A percentile compares a stretch with the other conserved stretches of the same genome.
phyloP scores from a whole-genome alignment of 495 filamentous ascomycete species.

The Articulospora tetracladia region DNA sequence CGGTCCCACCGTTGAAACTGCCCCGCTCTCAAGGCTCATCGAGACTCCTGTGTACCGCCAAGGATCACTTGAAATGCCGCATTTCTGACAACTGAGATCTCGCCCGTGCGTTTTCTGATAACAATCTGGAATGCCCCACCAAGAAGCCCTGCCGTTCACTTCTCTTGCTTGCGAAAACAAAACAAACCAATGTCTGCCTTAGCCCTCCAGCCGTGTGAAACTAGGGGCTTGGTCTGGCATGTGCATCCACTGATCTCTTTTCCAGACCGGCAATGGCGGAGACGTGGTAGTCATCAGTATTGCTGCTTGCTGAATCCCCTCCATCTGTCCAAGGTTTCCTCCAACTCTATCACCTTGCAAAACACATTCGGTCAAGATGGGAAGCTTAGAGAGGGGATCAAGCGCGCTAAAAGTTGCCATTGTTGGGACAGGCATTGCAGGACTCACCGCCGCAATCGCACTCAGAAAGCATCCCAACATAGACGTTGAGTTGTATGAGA shows the following conservation, averaged over 20 bases:
- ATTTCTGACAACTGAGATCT: background rate
- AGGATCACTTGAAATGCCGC: background rate
- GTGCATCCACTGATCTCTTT: background rate
- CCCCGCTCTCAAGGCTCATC: background rate
- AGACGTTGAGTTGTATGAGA: conserved; percentile 42
- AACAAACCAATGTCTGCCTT: background rate
- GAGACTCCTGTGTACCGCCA: background rate
- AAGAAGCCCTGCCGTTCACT: too few species aligned
- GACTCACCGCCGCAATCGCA: conserved; percentile 41
- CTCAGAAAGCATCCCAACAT: conserved; percentile 33
- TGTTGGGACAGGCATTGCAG: conserved; percentile 44
- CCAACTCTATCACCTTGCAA: background rate
- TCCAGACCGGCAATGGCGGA: background rate
- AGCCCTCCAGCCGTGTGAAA: background rate
- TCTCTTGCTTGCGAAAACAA: too few species aligned
- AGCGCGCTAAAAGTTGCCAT: conserved; percentile 42
- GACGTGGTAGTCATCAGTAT: background rate
- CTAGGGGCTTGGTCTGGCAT: conserved; percentile 1
- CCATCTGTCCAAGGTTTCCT: background rate
- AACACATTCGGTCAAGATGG: conserved; percentile 3
- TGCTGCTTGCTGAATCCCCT: background rate
- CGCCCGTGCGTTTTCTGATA: background rate
- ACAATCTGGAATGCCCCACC: background rate
- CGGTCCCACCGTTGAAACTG: background rate
- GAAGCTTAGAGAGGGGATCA: background rate